These are phyloP conservation scores for Fusarium compactum DNA, from an alignment of 2,329 filamentous ascomycete genomes.

Conservation along the genomic window DNA sequence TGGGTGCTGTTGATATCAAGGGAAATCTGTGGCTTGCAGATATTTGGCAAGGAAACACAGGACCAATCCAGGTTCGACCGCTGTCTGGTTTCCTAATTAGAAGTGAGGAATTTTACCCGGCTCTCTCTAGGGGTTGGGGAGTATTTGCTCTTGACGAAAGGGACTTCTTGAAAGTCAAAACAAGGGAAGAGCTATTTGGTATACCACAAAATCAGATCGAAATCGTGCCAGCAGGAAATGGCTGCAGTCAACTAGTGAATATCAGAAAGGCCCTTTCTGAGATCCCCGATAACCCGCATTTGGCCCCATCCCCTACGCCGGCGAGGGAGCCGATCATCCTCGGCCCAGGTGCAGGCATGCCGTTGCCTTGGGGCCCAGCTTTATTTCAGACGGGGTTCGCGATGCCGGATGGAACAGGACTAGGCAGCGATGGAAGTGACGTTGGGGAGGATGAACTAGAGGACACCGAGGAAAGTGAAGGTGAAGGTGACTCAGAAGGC, in stretches of 20 bases:
- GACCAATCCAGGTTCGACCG: conserved; percentile 47
- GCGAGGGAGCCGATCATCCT: conserved; percentile 9
- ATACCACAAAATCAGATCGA: conserved; percentile 37
- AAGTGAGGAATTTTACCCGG: conserved; percentile 50
- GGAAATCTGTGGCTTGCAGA: conserved; percentile 63
- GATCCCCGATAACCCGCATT: conserved; percentile 51
- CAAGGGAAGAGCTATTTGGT: conserved; percentile 53
- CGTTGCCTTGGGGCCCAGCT: conserved; percentile 28
- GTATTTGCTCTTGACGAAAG: conserved; percentile 60
- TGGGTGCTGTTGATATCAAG: conserved; percentile 64
- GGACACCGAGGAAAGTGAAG: conserved; percentile 39
- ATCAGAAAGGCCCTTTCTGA: conserved; percentile 42
- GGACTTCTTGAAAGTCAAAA: conserved; percentile 56
- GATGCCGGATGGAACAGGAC: conserved; percentile 17
- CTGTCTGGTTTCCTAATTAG: conserved; percentile 33
- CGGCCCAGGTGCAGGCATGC: not conserved
- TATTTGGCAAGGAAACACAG: conserved; percentile 60
- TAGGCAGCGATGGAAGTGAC: conserved; percentile 33
- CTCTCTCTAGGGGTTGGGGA: conserved; percentile 60
- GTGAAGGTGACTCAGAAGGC: conserved; percentile 27
- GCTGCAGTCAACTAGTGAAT: conserved; percentile 45
- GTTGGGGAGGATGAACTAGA: conserved; percentile 34
- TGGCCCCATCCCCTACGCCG: not conserved
- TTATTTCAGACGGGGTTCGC: conserved; percentile 22
- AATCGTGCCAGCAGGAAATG: conserved; percentile 26